Evolutionary conservation across 805 yeast species (phyloP).

Genomic region (Starmerella apis): DNA sequence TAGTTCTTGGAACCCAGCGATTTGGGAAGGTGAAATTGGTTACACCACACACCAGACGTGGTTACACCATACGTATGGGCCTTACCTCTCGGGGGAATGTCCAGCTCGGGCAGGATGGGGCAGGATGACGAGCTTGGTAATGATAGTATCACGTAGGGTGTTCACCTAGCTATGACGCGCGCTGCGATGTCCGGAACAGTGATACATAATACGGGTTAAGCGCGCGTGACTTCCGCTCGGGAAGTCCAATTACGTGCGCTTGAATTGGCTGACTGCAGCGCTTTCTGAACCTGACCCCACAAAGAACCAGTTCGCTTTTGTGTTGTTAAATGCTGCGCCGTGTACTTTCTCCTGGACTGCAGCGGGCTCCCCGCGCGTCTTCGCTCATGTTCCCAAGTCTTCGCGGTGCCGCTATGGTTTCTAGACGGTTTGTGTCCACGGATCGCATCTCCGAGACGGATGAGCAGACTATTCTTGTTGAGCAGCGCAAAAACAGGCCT

Average conservation of each 20-base stretch:
- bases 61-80: too few species aligned
- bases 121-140: too few species aligned
- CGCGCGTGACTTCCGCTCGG: neutral
- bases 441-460: conserved; percentile 47
- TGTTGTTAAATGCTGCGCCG: neutral
- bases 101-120: too few species aligned
- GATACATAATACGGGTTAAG: neutral
- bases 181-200: conserved; percentile 2
- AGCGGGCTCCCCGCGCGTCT: conserved; percentile 6
- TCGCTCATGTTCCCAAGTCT: conserved; percentile 9
- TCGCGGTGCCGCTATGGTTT: conserved; percentile 1
- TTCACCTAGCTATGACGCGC: too few species aligned
- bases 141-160: neutral
- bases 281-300: neutral
- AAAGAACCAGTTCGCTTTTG: too few species aligned
- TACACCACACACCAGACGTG: neutral
- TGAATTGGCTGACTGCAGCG: conserved; percentile 3
- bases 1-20: neutral
- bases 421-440: conserved; percentile 28
- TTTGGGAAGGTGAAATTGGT: neutral
- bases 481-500: conserved; percentile 83
- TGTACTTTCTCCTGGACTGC: conserved; percentile 5
- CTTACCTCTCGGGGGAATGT: too few species aligned
- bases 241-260: neutral
- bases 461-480: conserved; percentile 59